These are phyloP conservation scores for Allantophomopsis lycopodina DNA, from an alignment of 2,329 filamentous ascomycete species.

Conservation along the genomic window DNA sequence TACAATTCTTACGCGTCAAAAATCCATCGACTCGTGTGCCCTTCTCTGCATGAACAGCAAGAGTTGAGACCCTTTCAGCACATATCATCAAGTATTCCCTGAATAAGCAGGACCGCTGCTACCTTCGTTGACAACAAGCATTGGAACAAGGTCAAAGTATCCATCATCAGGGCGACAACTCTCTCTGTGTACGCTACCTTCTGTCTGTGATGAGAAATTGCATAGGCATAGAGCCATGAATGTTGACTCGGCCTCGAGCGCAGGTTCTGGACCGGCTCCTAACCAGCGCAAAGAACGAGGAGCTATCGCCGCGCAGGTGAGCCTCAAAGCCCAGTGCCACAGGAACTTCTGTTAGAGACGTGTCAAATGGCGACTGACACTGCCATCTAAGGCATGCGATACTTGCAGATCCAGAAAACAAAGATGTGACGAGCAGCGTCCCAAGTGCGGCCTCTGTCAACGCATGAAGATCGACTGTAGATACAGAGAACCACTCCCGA, in stretches of 20 bases:
- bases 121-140: no score
- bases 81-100: no score
- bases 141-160: no score
- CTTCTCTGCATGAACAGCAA: no score
- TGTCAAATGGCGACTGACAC: neutral
- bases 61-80: no score
- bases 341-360: no score
- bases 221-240: conserved; percentile 8
- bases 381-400: conserved; percentile 33
- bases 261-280: conserved; percentile 6
- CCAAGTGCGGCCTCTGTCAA: conserved; percentile 45
- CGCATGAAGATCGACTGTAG: conserved; percentile 42
- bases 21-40: no score
- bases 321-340: conserved; percentile 4
- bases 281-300: conserved; percentile 27
- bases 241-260: conserved; percentile 11
- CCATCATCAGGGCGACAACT: no score
- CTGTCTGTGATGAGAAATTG: no score
- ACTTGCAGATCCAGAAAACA: conserved; percentile 47
- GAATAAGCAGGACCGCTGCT: no score
- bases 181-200: no score
- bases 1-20: no score
- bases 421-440: conserved; percentile 48
- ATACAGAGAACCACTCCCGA: conserved; percentile 46
- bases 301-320: conserved; percentile 32